These are phyloP conservation scores for Luffa aegyptiaca DNA, from an alignment of 306 rosid genomes.

Conservation along the genomic window DNA sequence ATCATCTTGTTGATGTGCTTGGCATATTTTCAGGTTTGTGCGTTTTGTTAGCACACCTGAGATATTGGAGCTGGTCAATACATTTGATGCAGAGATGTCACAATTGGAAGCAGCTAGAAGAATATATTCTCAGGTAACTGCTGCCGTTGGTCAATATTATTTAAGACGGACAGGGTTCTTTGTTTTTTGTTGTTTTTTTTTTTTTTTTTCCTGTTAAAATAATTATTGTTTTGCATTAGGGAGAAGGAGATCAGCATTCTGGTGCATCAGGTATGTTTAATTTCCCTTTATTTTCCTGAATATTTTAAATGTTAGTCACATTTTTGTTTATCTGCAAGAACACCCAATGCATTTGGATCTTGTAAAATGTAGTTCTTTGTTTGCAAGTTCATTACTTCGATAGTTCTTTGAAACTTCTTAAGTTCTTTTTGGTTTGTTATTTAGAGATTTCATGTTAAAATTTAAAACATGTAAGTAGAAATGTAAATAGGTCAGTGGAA, in stretches of 20 bases:
- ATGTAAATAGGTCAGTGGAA: background rate
- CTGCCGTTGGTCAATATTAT: background rate
- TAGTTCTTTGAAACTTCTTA: background rate
- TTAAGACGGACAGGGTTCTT: background rate
- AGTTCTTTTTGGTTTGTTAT: background rate
- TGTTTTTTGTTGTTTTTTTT: background rate
- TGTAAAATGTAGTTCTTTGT: background rate
- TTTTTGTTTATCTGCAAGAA: background rate
- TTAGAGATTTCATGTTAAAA: background rate
- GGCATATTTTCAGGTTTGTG: conserved; percentile 54
- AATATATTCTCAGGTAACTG: conserved; percentile 73
- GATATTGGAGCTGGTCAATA: conserved; percentile 69
- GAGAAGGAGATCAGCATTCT: conserved; percentile 55
- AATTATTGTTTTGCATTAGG: conserved; percentile 38
- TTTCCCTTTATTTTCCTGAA: background rate
- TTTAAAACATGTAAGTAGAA: background rate
- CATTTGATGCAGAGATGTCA: conserved; percentile 81
- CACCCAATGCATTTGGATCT: background rate
- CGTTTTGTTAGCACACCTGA: conserved; percentile 87
- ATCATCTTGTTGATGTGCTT: background rate
- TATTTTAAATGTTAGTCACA: background rate
- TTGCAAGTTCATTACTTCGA: background rate
- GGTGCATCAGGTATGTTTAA: conserved; percentile 52
- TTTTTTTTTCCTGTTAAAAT: conserved; percentile 10
- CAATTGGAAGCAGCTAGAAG: conserved; percentile 80